Conservation (phyloP, 139 green algal genomes). For the Chlamydomonas applanata region DNA sequence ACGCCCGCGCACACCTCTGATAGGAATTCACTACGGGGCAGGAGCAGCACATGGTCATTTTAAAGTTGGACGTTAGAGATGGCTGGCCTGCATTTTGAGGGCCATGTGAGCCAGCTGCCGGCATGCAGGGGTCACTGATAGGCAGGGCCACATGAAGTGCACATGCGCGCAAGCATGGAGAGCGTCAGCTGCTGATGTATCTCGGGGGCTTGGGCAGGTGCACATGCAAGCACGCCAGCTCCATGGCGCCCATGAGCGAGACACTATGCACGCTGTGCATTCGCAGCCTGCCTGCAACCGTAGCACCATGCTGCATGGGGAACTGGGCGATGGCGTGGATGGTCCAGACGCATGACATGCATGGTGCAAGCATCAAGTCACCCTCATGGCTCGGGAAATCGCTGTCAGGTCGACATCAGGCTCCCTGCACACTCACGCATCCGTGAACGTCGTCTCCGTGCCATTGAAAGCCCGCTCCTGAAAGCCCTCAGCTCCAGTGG, state of each 20-base stretch:
- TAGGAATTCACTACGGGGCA: constrained; percentile 33
- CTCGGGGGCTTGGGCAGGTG: too few relatives aligned
- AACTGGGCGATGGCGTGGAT: too few relatives aligned
- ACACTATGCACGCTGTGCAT: too few relatives aligned
- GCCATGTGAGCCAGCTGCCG: neutral
- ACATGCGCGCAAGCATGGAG: neutral
- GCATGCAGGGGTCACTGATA: neutral
- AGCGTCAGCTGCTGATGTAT: neutral
- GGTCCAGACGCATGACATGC: too few relatives aligned
- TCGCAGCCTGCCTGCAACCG: too few relatives aligned
- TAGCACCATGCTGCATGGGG: too few relatives aligned
- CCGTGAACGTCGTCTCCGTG: constrained; percentile 41
- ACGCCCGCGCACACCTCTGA: constrained; percentile 37
- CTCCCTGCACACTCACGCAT: constrained; percentile 31
- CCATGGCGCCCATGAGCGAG: too few relatives aligned
- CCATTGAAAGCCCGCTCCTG: constrained; percentile 27
- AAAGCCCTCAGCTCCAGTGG: constrained; percentile 28
- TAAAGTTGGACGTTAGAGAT: too few relatives aligned
- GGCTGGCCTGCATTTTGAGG: too few relatives aligned
- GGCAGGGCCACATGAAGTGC: neutral
- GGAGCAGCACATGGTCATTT: neutral
- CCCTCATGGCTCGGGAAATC: neutral
- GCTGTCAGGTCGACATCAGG: neutral
- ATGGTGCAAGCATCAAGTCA: too few relatives aligned
- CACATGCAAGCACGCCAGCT: too few relatives aligned